Evolutionary conservation across 495 filamentous ascomycete genomes (phyloP).

Genomic region (Usnea hakonensis): DNA sequence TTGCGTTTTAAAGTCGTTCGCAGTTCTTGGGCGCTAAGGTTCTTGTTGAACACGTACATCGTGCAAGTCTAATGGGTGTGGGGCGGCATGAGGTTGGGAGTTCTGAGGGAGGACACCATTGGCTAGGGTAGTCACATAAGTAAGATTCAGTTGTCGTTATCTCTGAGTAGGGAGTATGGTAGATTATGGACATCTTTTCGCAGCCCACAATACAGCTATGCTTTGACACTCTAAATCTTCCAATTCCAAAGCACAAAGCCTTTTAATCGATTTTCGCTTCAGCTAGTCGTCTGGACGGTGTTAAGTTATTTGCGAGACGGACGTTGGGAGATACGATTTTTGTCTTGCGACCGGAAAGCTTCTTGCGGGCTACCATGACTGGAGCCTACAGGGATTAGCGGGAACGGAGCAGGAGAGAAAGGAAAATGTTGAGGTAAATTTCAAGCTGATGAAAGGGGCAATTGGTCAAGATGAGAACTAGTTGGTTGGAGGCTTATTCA

Average conservation of each 20-base stretch:
- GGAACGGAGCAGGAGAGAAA: slow-evolving; percentile 26
- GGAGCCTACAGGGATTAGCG: no score
- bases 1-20: no score
- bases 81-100: no score
- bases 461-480: slow-evolving; percentile 15
- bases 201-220: no score
- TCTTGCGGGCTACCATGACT: slow-evolving; percentile 84
- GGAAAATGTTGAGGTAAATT: slow-evolving; percentile 24
- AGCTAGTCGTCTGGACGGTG: slow-evolving; percentile 27
- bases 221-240: neutral
- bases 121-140: no score
- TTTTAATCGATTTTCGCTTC: slow-evolving; percentile 12
- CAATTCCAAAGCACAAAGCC: neutral
- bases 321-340: slow-evolving; percentile 56
- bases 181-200: no score
- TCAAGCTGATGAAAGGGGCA: slow-evolving; percentile 19
- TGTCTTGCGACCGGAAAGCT: slow-evolving; percentile 58
- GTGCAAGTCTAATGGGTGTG: no score
- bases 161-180: no score
- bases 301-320: slow-evolving; percentile 65
- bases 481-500: slow-evolving; percentile 3
- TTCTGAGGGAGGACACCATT: no score
- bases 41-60: no score
- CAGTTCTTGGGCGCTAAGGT: no score
- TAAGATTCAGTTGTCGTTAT: no score